Evolutionary conservation across 176 grass and related monocot genomes (phyloP), one percentile per base, ranked within the genome.

Genomic region (Cymbopogon citratus): DNA sequence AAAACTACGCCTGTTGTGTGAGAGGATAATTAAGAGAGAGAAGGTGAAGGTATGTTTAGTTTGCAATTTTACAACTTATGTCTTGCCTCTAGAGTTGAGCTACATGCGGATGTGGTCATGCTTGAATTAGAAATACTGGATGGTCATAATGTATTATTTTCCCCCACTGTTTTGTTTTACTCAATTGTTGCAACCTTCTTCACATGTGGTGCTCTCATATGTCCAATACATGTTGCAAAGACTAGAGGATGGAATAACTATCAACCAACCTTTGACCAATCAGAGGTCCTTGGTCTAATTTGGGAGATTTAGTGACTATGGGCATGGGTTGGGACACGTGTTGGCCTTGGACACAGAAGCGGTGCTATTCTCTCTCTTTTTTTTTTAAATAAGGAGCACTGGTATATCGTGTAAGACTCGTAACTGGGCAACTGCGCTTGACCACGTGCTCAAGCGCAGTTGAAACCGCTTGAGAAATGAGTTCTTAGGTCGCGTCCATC

Each of bases 1-100:
- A 68, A 99, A 91, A 67, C 82, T 95, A 81, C 96, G 96, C 45
- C 93, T 99, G 35, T 92, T 99, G 85, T 99, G 96, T 87, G 96
- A 99, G 73, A 78, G 96, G 73, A 91, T 99, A 87, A 95, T 95
- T 68, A 99, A 87, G 86, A 95, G 96, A 90, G 96, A 99, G 71
- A 99, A 95, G 78, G 59, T 95, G 63, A 99, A 99, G 93, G 96
- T 95, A 88, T 67, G 61, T 69, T 63, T 52, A n/a, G 31, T 63
- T 52, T 16, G 21, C 31, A 77, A 38, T 46, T 89, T 2, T 38
- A 66, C 77, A 77, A 59, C 68, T 85, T 63, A 12, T 81, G 24
- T 48, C 24, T 34, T 78, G 40, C 62, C 39, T 87, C 21, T 12
- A 66, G 76, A 61, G 38, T 27, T 78, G 75, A 85, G 77, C 39